A percentile compares a stretch with the other conserved stretches of the same genome.
Conservation (phyloP, 1,139 yeast species). For the Suhomyces kunorum region DNA sequence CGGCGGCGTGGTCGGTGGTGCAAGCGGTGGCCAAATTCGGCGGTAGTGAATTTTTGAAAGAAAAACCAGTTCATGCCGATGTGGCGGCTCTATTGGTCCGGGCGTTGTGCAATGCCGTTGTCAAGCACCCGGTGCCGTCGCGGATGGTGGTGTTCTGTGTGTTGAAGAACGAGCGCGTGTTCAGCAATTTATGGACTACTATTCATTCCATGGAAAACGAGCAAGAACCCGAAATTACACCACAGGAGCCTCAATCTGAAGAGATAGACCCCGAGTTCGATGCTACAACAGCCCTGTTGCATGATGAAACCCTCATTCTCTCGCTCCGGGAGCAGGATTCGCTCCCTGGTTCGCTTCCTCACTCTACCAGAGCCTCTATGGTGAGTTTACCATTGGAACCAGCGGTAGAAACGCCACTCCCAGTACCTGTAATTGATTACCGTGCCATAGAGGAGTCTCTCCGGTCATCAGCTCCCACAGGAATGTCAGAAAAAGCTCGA, state of each 20-base stretch:
- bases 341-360: background rate
- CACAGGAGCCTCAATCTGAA: slow-evolving; percentile 1
- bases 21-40: slow-evolving; percentile 54
- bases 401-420: background rate
- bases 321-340: slow-evolving; percentile 8
- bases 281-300: slow-evolving; percentile 2
- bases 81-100: slow-evolving; percentile 59
- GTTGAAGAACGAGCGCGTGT: slow-evolving; percentile 48
- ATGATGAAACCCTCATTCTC: slow-evolving; percentile 1
- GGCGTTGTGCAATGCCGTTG: slow-evolving; percentile 52
- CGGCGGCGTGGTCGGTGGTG: slow-evolving; percentile 56
- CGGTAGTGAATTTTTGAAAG: slow-evolving; percentile 41
- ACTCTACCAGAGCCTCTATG: slow-evolving; percentile 2
- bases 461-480: slow-evolving; percentile 53
- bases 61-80: slow-evolving; percentile 53
- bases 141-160: slow-evolving; percentile 56
- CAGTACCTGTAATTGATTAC: slow-evolving; percentile 11
- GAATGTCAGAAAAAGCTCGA: slow-evolving; percentile 61
- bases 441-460: slow-evolving; percentile 33
- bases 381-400: slow-evolving; percentile 3
- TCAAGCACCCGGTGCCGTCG: slow-evolving; percentile 52
- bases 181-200: slow-evolving; percentile 35
- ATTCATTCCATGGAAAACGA: slow-evolving; percentile 28
- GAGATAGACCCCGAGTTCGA: slow-evolving; percentile 11
- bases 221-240: too few species aligned